Base-by-base conservation (phyloP, 192 early-diverging fungal species). In the Coemansia sp. region DNA sequence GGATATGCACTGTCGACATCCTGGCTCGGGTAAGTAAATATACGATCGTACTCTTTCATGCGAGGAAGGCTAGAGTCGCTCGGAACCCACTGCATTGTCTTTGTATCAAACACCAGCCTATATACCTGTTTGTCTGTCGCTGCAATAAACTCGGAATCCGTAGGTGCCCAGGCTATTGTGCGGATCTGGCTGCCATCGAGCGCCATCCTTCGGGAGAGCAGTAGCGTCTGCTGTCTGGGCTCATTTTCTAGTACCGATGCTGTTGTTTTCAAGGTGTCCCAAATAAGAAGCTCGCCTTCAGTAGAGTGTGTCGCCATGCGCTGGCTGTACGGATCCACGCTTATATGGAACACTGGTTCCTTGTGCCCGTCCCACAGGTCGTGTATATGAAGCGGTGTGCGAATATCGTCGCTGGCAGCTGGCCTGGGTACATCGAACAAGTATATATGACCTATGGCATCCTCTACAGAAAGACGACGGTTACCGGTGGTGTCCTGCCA, bases 121-220 rank as follows among this genome's bases (percentile, higher is more conserved):
- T 69, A 82, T 15, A 82, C 71, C 3, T 45, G 56, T 57, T 74
- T 70, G 32, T 59, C 56, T 4, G 80, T 82, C 10, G 75, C 74
- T 23, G 74, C 74, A 58, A 82, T 77, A 61, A 82, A 82, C 53
- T 82, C 80, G 9, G 72, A 50, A 14, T 74, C 71, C 5, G 62
- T 59, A 7, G 80, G 80, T 22, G 80, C 80, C 80, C 80, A 82
- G 2, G 80, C 74, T 56, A 82, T 82, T 14, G 71, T 82, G 22
- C 69, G 67, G 42, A 82, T 72, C 23, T 68, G 65, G 42, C 69
- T 61, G n/a, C 65, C 69, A 32, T 74, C 80, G 25, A 82, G 69
- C 10, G 63, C 71, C 67, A 82, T 74, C 20, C 41, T 73, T 6
- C 75, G 71, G 5, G 80, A 82, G 5, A 82, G 59, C 0, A 74